Evolutionary conservation across 2,329 filamentous ascomycete species (phyloP), one percentile per base, ranked within the genome.

Genomic region (Nectriaceae sp.): DNA sequence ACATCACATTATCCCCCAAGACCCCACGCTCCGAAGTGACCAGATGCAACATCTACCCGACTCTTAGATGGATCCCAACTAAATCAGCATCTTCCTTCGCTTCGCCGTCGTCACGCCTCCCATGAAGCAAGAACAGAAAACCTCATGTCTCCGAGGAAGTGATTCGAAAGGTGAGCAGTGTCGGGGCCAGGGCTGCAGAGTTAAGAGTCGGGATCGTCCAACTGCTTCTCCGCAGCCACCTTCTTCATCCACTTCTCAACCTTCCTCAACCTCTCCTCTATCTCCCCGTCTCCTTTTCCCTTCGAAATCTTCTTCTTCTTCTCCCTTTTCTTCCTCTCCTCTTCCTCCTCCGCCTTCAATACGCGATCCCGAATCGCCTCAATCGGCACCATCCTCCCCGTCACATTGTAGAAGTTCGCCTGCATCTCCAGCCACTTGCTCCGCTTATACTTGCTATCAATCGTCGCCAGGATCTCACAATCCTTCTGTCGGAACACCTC

Each of bases 391-490:
- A 74, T 66, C 5, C 69, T 62, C 4, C 73, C 74, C 0, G 73
- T 75, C 38, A 60, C 68, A 48, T 75, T 75, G 58, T 64, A 70
- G 45, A 76, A 75, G 41, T 68, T 69, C 22, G 72, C 70, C 51
- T 76, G 73, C 61, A 75, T 69, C 50, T 74, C 68, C 1, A 74
- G 61, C 69, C 70, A 75, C 20, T 63, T 64, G 21, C 61, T 60
- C 18, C 52, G 58, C 40, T 65, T 62, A 31, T 66, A 61, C 43
- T 64, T 63, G 49, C 63, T 65, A 21, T 70, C 65, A 2, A 72
- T 54, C 5, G 65, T 47, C 2, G 63, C 70, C 4, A 76, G 64
- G 4, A 73, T 57, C 13, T 62, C 56, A 26, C 67, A 68, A 50
- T 73, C 70, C 18, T 53, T 54, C 42, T 59, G 49, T 41, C 56